A percentile compares a stretch with the other conserved stretches of the same genome.
Conservation (phyloP, 345 rosid species). For the Populus euphratica region DNA sequence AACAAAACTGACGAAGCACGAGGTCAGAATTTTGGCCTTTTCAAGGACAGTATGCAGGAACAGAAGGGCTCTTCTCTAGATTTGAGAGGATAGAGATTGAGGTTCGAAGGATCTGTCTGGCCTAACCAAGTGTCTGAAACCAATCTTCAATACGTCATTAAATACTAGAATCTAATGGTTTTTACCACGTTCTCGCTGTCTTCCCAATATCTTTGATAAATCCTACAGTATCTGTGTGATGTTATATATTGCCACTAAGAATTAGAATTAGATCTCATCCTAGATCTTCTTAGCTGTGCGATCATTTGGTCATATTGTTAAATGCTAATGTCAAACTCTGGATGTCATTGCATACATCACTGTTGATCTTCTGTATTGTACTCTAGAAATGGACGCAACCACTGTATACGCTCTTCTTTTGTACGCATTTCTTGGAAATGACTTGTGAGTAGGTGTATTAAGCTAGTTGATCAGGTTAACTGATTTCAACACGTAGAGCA, state of each 20-base stretch:
- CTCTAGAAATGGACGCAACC: slow-evolving; percentile 26
- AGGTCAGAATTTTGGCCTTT: slow-evolving; percentile 45
- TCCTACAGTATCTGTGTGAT: slow-evolving; percentile 34
- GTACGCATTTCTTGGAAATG: slow-evolving; percentile 15
- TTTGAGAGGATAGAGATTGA: slow-evolving; percentile 23
- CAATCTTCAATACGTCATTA: slow-evolving; percentile 34
- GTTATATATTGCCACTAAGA: slow-evolving; percentile 5
- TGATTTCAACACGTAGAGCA: slow-evolving; percentile 41
- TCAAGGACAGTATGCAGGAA: slow-evolving; percentile 44
- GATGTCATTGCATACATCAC: slow-evolving; percentile 39
- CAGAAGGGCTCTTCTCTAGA: slow-evolving; percentile 25
- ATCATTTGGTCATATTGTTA: slow-evolving; percentile 21
- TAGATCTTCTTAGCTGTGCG: slow-evolving; percentile 34
- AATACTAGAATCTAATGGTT: slow-evolving; percentile 18
- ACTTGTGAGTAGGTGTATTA: slow-evolving; percentile 2
- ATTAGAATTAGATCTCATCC: slow-evolving; percentile 30
- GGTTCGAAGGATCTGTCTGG: slow-evolving; percentile 37
- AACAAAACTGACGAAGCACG: slow-evolving; percentile 41
- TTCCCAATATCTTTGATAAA: slow-evolving; percentile 47
- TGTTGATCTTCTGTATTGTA: slow-evolving; percentile 21
- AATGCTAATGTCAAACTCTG: slow-evolving; percentile 23
- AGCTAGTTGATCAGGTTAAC: slow-evolving; percentile 26
- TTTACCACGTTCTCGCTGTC: slow-evolving; percentile 25
- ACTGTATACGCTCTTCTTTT: slow-evolving; percentile 7
- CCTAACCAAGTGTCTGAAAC: slow-evolving; percentile 28